Evolutionary conservation across 2,329 filamentous ascomycete genomes (phyloP).

Genomic region (Fulvia fulva): DNA sequence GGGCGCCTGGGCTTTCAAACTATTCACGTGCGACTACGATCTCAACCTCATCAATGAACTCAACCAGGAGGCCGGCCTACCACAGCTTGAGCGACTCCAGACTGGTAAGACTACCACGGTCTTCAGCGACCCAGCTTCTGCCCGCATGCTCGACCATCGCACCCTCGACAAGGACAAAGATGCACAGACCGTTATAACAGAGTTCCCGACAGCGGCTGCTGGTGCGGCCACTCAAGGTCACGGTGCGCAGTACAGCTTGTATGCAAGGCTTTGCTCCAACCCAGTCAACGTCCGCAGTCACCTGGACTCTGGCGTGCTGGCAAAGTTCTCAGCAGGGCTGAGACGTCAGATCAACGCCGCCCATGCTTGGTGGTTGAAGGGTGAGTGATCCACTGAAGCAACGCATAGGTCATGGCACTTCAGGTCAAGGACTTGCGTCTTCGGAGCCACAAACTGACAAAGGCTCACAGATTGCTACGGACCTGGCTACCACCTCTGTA

Average conservation of each 20-base stretch:
- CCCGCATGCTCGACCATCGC: not conserved
- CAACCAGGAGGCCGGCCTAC: not conserved
- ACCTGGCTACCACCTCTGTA: constrained; percentile 5
- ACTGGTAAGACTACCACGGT: not conserved
- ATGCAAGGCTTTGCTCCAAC: constrained; percentile 1
- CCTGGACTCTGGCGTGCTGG: constrained; percentile 9
- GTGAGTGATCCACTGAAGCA: not conserved
- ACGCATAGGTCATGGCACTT: not conserved
- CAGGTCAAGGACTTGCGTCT: not conserved
- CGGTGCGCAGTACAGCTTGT: not conserved
- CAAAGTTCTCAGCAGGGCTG: too few species aligned
- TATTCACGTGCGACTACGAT: constrained; percentile 9
- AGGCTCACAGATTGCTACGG: constrained; percentile 2
- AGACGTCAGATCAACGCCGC: too few species aligned
- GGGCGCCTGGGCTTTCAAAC: not conserved
- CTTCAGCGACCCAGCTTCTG: not conserved
- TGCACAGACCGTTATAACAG: too few species aligned
- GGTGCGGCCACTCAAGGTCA: too few species aligned
- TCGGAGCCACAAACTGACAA: too few species aligned
- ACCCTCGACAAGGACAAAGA: too few species aligned
- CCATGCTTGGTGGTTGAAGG: not conserved
- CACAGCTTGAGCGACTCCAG: not conserved
- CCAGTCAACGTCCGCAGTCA: constrained; percentile 1
- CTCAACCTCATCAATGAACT: constrained; percentile 1
- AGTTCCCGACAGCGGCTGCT: too few species aligned